Evolutionary conservation across 148 eudicot species (phyloP), one percentile per base, ranked within the genome.

Genomic region (Arctostaphylos glauca): DNA sequence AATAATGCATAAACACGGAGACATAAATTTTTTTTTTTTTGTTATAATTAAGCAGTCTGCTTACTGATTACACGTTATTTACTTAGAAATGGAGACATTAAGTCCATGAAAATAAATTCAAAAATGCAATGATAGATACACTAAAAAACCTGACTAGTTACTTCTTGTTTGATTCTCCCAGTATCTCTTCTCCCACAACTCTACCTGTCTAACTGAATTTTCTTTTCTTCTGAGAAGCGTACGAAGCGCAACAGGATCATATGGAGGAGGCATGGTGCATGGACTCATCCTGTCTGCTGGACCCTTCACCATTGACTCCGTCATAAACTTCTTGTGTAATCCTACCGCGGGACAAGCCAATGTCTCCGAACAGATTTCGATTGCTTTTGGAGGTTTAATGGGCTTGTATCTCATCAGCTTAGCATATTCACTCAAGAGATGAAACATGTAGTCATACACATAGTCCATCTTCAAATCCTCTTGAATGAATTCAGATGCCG

Each of bases 361-460:
- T 54, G 87, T 66, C 83, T 95, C 98, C 18, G 97, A 87, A 80
- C 98, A 93, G n/a, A 93, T 82, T 84, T 95, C 98, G 2, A 87
- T 80, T 2, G 97, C 97, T 16, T 85, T 84, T 58, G 64, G 18
- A 6, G 98, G 92, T 50, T 86, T 67, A 0, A 83, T 72, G 21
- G 98, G 97, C 88, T 92, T 91, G 90, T 89, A 93, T 67, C 76
- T 92, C 43, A 93, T 78, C 68, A 93, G 91, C 86, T 91, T 95
- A 3, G 98, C 83, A 49, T 93, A 95, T 83, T 95, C 93, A 13
- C 71, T 90, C 54, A 95, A 89, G 76, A 95, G 85, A 85, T 95
- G 95, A 72, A 93, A 87, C 95, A 95, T 95, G 90, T 95, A 93
- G 82, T 95, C 98, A 48, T 95, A 95, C 74, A 93, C 93, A 62